phyloP scores from a whole-genome alignment of 2,329 filamentous ascomycete genomes.

The Aspergillus bombycis region DNA sequence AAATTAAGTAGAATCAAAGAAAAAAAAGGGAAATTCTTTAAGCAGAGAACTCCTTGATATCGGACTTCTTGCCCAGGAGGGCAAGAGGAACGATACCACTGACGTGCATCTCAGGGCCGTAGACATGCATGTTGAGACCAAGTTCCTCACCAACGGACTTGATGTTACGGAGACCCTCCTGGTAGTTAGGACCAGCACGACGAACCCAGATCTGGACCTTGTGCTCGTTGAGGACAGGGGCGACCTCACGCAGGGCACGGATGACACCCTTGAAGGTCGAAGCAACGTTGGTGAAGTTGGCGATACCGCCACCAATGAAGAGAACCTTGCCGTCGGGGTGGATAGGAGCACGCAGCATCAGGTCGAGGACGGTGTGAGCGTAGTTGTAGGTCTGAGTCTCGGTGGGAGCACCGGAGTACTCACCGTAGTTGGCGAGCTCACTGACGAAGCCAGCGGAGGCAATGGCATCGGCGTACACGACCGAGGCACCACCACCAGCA shows the following conservation, averaged over 20 bases:
- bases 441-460: slow-evolving; percentile 92
- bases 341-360: slow-evolving; percentile 90
- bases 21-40: slow-evolving; percentile 23
- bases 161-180: slow-evolving; percentile 99
- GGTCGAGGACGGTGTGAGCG: slow-evolving; percentile 91
- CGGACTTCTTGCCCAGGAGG: slow-evolving; percentile 65
- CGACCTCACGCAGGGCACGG: slow-evolving; percentile 87
- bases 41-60: slow-evolving; percentile 62
- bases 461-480: slow-evolving; percentile 98
- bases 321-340: slow-evolving; percentile 93
- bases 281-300: slow-evolving; percentile 99
- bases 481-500: slow-evolving; percentile 97
- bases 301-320: slow-evolving; percentile 99
- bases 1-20: slow-evolving; percentile 28
- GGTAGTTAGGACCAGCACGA: slow-evolving; percentile 93
- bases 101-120: slow-evolving; percentile 81
- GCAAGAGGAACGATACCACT: slow-evolving; percentile 95
- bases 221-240: slow-evolving; percentile 86
- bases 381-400: slow-evolving; percentile 99
- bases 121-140: slow-evolving; percentile 91
- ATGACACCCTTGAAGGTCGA: slow-evolving; percentile 99
- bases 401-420: slow-evolving; percentile 98
- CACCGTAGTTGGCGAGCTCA: slow-evolving; percentile 98
- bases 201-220: slow-evolving; percentile 97
- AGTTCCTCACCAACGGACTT: slow-evolving; percentile 94